Evolutionary conservation across 1,284 basidiomycete genomes (phyloP).

Genomic region (Cryptococcus wingfieldii): DNA sequence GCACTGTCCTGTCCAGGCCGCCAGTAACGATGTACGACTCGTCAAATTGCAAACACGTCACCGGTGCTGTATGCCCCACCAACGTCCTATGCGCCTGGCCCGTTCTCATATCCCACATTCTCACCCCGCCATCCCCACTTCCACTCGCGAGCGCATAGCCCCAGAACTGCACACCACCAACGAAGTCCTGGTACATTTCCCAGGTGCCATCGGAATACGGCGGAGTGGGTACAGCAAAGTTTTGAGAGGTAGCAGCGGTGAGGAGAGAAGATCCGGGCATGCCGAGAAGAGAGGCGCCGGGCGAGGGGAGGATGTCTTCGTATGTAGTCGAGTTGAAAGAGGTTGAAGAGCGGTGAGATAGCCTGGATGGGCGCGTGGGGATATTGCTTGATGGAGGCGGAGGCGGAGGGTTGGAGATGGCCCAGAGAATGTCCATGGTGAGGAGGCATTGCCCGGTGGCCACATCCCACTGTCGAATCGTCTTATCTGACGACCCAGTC

Average conservation of each 20-base stretch:
- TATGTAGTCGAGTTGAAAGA: conserved; percentile 51
- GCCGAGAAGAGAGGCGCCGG: conserved; percentile 29
- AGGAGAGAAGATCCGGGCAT: conserved; percentile 39
- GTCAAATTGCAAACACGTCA: conserved; percentile 95
- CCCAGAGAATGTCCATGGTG: conserved; percentile 99
- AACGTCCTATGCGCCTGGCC: conserved; percentile 94
- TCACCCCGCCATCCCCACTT: conserved; percentile 90
- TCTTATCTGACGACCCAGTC: conserved; percentile 97
- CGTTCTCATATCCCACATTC: conserved; percentile 99
- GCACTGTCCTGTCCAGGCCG: conserved; percentile 86
- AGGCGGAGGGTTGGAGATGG: conserved; percentile 81
- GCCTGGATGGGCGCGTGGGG: conserved; percentile 24
- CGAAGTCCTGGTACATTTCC: conserved; percentile 97
- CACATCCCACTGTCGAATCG: conserved; percentile 96
- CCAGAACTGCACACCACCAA: conserved; percentile 98
- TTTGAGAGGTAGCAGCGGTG: conserved; percentile 56
- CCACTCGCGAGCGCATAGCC: conserved; percentile 95
- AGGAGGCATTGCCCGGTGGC: conserved; percentile 95
- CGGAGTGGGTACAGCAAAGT: conserved; percentile 76
- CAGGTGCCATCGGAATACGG: conserved; percentile 80
- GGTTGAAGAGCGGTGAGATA: conserved; percentile 41
- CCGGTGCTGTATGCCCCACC: conserved; percentile 85
- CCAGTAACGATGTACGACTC: conserved; percentile 89
- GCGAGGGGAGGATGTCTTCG: conserved; percentile 47
- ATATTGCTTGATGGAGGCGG: conserved; percentile 50